Evolutionary conservation across 345 rosid species (phyloP), one percentile per base, ranked within the genome.

Genomic region (Hibiscus tridactylites): DNA sequence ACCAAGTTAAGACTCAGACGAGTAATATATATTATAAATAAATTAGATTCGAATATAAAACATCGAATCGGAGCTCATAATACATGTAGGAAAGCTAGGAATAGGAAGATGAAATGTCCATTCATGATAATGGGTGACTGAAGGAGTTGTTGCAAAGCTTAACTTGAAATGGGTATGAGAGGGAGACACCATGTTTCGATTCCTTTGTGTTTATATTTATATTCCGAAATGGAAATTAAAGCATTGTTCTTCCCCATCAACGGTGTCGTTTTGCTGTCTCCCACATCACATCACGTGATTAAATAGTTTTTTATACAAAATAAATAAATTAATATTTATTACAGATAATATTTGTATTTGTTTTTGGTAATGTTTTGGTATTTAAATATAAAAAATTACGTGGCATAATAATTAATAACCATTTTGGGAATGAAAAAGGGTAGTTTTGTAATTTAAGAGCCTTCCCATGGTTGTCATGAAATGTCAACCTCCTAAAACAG

Each of bases 101-200:
- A 17, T 54, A 54, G 28, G 59, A 19, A 46, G 54, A 65, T 44
- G 58, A 74, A n/a, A 54, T n/a, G 79, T 65, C 62, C n/a, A 29
- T 67, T 56, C 19, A 69, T 57, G 61, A 57, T 8, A 21, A 57
- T 44, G 60, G 69, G 76, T 61, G 70, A 39, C 75, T 9, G 52
- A 0, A 60, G 44, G 71, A 69, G 54, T 76, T 72, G 79, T 74
- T 76, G 44, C 31, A 50, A 69, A 62, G 81, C 84, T 53, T 61
- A 61, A 31, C 35, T 35, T 35, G 39, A 72, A 76, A 47, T 12
- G 39, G 76, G 80, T 17, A 73, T 37, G 6, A 57, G 12, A 21
- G 8, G 29, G 28, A 47, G 73, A 74, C 79, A 65, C 64, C 74
- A 71, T 76, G 61, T 64, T 47, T 28, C 58, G 53, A 50, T 61